phyloP scores from a whole-genome alignment of 345 rosid species.

The Hibiscus trionum region DNA sequence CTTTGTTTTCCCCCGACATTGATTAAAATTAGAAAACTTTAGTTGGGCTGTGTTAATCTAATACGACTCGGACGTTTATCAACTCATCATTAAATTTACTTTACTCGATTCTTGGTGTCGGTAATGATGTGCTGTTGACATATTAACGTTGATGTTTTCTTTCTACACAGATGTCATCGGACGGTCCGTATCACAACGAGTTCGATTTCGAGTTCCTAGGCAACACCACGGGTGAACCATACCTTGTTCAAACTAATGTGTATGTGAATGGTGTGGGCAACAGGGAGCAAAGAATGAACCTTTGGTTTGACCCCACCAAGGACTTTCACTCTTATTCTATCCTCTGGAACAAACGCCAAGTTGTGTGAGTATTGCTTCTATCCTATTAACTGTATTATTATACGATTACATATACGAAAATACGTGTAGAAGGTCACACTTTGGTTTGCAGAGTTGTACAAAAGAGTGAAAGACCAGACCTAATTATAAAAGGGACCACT shows the following conservation, averaged over 20 bases:
- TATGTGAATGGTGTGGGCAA: conserved; percentile 92
- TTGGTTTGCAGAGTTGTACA: neutral
- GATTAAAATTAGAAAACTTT: too few species aligned
- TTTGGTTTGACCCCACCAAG: conserved; percentile 95
- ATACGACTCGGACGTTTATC: neutral
- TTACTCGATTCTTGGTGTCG: neutral
- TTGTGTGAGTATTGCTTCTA: conserved; percentile 50
- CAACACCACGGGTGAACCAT: conserved; percentile 87
- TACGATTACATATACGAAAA: neutral
- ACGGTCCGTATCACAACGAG: conserved; percentile 84
- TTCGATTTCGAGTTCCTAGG: conserved; percentile 97
- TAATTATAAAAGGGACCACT: too few species aligned
- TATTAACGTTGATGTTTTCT: neutral
- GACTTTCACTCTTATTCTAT: conserved; percentile 82
- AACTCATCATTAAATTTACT: neutral
- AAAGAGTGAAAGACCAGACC: neutral
- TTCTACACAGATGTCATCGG: conserved; percentile 79
- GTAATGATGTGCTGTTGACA: neutral
- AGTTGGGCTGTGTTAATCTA: neutral
- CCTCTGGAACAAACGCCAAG: conserved; percentile 78
- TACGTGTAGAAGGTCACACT: neutral
- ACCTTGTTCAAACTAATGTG: conserved; percentile 76
- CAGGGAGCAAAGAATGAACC: conserved; percentile 80
- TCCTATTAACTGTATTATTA: too few species aligned
- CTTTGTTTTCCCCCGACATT: neutral